Evolutionary conservation across 2,329 filamentous ascomycete species (phyloP).

Genomic region (Beauveria varroae): DNA sequence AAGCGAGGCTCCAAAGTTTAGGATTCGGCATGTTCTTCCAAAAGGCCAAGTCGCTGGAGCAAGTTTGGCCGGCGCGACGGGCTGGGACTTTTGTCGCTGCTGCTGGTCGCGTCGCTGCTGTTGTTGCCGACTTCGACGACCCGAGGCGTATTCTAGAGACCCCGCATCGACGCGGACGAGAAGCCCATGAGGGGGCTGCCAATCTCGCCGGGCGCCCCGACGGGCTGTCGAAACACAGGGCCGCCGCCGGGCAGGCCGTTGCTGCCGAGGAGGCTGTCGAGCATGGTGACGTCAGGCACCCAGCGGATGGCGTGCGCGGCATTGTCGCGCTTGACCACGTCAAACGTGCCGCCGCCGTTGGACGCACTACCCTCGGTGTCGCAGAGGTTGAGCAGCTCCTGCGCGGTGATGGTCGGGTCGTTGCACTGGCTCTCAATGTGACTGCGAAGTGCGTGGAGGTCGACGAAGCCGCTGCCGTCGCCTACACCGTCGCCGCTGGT

Average conservation of each 20-base stretch:
- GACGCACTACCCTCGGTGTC: constrained; percentile 81
- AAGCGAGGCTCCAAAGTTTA: not conserved
- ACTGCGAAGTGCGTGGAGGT: constrained; percentile 59
- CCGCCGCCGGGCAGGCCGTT: constrained; percentile 31
- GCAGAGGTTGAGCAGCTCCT: constrained; percentile 74
- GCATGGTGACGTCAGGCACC: constrained; percentile 30
- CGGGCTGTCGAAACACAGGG: constrained; percentile 33
- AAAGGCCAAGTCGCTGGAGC: constrained; percentile 12
- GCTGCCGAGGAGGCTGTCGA: not conserved
- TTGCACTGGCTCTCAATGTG: constrained; percentile 50
- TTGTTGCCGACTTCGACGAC: not conserved
- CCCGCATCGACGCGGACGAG: constrained; percentile 28
- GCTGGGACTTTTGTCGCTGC: constrained; percentile 1
- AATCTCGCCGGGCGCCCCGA: constrained; percentile 60
- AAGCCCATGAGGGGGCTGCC: constrained; percentile 54
- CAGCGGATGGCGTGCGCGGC: constrained; percentile 40
- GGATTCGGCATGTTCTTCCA: not conserved
- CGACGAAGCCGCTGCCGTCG: constrained; percentile 58
- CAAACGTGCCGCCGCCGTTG: constrained; percentile 88
- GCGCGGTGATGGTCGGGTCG: constrained; percentile 33
- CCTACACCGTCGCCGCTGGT: constrained; percentile 17
- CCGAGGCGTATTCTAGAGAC: constrained; percentile 24
- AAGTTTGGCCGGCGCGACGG: constrained; percentile 14
- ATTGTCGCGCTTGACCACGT: constrained; percentile 47
- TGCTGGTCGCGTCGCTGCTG: not conserved